Evolutionary conservation across 208 protist species (phyloP), one percentile per base, ranked within the genome.

Genomic region (Angomonas ambiguus): DNA sequence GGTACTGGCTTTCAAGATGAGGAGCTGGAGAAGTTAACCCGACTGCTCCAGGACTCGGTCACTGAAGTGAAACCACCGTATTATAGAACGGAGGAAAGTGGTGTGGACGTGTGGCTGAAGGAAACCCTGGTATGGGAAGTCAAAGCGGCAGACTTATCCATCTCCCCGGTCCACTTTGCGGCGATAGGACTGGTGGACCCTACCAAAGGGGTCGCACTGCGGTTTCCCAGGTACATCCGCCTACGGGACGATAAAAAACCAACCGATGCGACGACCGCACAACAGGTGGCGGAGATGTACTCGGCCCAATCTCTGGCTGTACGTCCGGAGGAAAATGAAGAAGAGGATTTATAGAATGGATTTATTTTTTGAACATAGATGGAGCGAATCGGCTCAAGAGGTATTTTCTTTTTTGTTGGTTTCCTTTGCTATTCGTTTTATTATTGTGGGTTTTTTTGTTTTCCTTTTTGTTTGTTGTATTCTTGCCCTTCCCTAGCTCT

Each of bases 191-290:
- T 96, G 0, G 88, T 98, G 8, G 79, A 92, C 72, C 27, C 77
- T 27, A 74, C 59, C 13, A 95, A 94, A 58, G 99, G 99, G 51
- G 96, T 99, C 30, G 96, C 96, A 32, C 83, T 99, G 16, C 93
- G 99, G 35, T 99, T 99, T 76, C 98, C 98, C 10, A 90, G 98
- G 4, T 99, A 99, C 74, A 61, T 99, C 2, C 86, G 97, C n/a
- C 83, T 97, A 10, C 89, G 99, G 25, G 94, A 98, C n/a, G 99
- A 99, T 82, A 99, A 99, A 71, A 74, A 60, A 20, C 84, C 90
- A 0, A 71, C 88, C 6, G 82, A 99, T 32, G 94, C 96, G 0
- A 99, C 98, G 0, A 83, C 71, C 1, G 69, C 95, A 22, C 33
- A 87, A 41, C 95, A 99, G 79, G 87, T 99, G 13, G 84, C 83